Evolutionary conservation across 805 yeast genomes (phyloP).

Genomic region (Wickerhamiella vanderwaltii): DNA sequence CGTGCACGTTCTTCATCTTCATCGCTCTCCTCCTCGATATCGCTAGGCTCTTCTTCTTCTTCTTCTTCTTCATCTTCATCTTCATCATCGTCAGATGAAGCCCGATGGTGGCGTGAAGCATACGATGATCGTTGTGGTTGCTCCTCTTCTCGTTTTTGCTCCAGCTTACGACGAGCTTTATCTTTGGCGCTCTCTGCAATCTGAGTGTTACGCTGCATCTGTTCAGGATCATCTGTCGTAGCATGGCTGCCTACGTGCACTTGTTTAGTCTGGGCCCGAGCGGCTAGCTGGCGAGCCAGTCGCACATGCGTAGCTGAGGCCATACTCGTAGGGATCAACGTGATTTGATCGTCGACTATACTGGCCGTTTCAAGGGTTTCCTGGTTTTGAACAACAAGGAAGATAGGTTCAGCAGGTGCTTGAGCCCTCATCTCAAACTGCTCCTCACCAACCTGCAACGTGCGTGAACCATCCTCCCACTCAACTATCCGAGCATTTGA

Average conservation of each 20-base stretch:
- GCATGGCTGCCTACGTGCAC: constrained; percentile 28
- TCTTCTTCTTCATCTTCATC: constrained; percentile 32
- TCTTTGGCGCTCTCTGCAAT: constrained; percentile 30
- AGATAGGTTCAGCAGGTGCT: constrained; percentile 55
- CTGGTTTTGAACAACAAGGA: constrained; percentile 53
- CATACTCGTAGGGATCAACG: constrained; percentile 85
- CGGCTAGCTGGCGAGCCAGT: constrained; percentile 41
- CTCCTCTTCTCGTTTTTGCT: constrained; percentile 26
- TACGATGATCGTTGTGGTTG: constrained; percentile 6
- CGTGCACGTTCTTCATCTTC: constrained; percentile 25
- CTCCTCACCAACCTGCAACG: constrained; percentile 79
- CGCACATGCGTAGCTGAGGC: constrained; percentile 68
- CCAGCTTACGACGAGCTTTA: constrained; percentile 33
- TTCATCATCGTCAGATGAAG: constrained; percentile 19
- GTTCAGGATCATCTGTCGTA: constrained; percentile 35
- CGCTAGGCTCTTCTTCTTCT: constrained; percentile 26
- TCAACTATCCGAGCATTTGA: constrained; percentile 81
- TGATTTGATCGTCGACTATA: constrained; percentile 50
- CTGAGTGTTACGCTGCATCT: constrained; percentile 33
- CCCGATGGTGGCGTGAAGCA: constrained; percentile 11
- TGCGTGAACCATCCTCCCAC: constrained; percentile 88
- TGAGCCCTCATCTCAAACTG: constrained; percentile 59
- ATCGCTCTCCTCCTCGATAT: constrained; percentile 20
- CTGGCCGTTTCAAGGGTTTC: constrained; percentile 61
- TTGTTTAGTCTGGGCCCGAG: constrained; percentile 22